Percentiles rank a stretch among this genome's conserved stretches.
Evolutionary conservation across 345 rosid species (phyloP).

Genomic region (Turnera subulata): DNA sequence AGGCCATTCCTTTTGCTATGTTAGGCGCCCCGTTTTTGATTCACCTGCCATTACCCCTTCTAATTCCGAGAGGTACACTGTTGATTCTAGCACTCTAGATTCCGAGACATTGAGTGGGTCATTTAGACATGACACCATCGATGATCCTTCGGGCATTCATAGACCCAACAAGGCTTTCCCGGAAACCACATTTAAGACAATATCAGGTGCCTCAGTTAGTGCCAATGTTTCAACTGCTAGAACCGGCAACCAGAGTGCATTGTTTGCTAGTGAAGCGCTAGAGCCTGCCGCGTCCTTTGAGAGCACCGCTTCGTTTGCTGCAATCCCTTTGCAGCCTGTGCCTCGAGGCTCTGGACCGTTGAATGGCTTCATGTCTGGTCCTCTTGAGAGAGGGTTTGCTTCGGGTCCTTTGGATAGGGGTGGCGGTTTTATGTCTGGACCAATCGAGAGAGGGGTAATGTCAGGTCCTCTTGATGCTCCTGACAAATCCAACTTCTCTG

Average conservation of each 20-base stretch:
- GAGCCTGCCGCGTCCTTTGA: slow-evolving; percentile 96
- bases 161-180: slow-evolving; percentile 56
- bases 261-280: slow-evolving; percentile 57
- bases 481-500: slow-evolving; percentile 84
- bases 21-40: slow-evolving; percentile 75
- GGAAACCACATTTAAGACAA: slow-evolving; percentile 88
- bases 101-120: slow-evolving; percentile 85
- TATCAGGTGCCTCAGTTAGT: slow-evolving; percentile 96
- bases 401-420: slow-evolving; percentile 90
- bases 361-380: slow-evolving; percentile 90
- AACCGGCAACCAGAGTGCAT: slow-evolving; percentile 75
- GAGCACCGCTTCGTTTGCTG: slow-evolving; percentile 93
- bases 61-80: slow-evolving; percentile 89
- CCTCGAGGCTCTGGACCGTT: slow-evolving; percentile 91
- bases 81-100: slow-evolving; percentile 92
- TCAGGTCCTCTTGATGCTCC: slow-evolving; percentile 88
- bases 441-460: slow-evolving; percentile 90
- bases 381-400: slow-evolving; percentile 82
- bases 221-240: slow-evolving; percentile 96
- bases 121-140: slow-evolving; percentile 67
- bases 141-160: slow-evolving; percentile 58
- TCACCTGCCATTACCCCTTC: slow-evolving; percentile 91
- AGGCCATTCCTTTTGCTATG: slow-evolving; percentile 97
- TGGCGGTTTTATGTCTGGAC: slow-evolving; percentile 91
- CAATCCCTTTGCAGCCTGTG: slow-evolving; percentile 85